Evolutionary conservation across 805 yeast species (phyloP), one percentile per base, ranked within the genome.

Genomic region (Jamesozyma gamospora): DNA sequence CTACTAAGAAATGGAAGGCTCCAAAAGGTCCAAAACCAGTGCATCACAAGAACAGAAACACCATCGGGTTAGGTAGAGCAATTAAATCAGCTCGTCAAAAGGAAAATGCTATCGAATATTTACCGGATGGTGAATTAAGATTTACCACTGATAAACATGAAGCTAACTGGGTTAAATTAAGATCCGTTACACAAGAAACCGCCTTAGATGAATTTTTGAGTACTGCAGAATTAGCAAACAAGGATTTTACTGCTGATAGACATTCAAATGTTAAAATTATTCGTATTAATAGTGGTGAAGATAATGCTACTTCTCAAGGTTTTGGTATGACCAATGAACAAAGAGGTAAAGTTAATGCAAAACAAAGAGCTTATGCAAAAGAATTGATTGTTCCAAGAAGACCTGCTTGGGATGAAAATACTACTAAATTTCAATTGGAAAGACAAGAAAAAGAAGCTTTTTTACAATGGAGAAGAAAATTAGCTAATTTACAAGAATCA

Each of bases 181-280:
- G 92, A 58, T 87, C 96, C 2, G 94, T 92, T 13, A 92, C 97
- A 0, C 97, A 92, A 53, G 97, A 92, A 60, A 76, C 82, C 50
- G 81, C 96, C 1, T 64, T 92, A 41, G 97, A 92, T 63, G 99
- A 92, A 64, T 88, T 92, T 61, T 72, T 92, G 54, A 82, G 79
- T 55, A 90, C 96, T 7, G 99, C 98, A 1, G 95, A 86, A 60
- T 72, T 92, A 42, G 96, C 96, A 2, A 95, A 87, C 56, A 87
- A 90, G 16, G 97, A 92, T 65, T 92, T 92, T 65, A 79, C 95
- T 8, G 96, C 97, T 3, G 96, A 90, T 49, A 78, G 81, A 55
- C 72, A 78, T 42, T 77, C 81, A 34, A 84, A 81, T 49, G 88
- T 92, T 43, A 82, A 81, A 52, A 85, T 92, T 51, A 79, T 92